Percentiles rank a stretch among this genome's conserved stretches.
These are phyloP conservation scores for Leishmania tropica DNA, from an alignment of 208 protist species.

Conservation along the genomic window DNA sequence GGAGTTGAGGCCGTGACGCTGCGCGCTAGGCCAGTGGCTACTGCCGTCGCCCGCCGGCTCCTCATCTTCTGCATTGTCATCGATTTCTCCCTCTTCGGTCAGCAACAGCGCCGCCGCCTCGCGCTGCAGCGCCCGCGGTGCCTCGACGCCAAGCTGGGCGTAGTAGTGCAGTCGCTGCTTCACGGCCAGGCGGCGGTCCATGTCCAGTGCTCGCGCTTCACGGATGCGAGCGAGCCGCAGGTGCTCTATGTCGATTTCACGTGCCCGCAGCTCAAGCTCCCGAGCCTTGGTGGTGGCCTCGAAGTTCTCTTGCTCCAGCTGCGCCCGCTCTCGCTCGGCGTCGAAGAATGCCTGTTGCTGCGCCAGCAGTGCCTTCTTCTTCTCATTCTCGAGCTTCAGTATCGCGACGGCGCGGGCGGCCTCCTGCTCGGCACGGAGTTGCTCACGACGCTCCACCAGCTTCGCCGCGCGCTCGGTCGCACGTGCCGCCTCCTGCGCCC, in stretches of 20 bases:
- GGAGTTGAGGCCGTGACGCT: not conserved
- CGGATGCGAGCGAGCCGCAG: slow-evolving; percentile 38
- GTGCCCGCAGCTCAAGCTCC: slow-evolving; percentile 43
- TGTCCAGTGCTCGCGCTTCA: slow-evolving; percentile 46
- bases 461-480: slow-evolving; percentile 40
- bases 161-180: slow-evolving; percentile 53
- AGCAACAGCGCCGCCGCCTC: slow-evolving; percentile 22
- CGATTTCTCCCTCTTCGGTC: not conserved
- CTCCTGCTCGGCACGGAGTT: slow-evolving; percentile 59
- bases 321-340: slow-evolving; percentile 46
- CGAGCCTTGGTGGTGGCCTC: slow-evolving; percentile 47
- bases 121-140: slow-evolving; percentile 27
- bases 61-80: not conserved
- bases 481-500: slow-evolving; percentile 42
- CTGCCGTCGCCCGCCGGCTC: not conserved
- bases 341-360: slow-evolving; percentile 49
- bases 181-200: slow-evolving; percentile 36
- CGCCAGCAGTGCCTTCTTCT: slow-evolving; percentile 45
- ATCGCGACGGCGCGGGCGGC: slow-evolving; percentile 45
- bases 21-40: not conserved
- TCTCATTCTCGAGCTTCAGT: slow-evolving; percentile 70
- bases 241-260: slow-evolving; percentile 72
- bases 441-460: slow-evolving; percentile 52
- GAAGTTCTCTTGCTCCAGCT: slow-evolving; percentile 48
- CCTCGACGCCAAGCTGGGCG: slow-evolving; percentile 34